Evolutionary conservation across 2,329 filamentous ascomycete genomes (phyloP), one percentile per base, ranked within the genome.

Genomic region (Penicillium sp.): DNA sequence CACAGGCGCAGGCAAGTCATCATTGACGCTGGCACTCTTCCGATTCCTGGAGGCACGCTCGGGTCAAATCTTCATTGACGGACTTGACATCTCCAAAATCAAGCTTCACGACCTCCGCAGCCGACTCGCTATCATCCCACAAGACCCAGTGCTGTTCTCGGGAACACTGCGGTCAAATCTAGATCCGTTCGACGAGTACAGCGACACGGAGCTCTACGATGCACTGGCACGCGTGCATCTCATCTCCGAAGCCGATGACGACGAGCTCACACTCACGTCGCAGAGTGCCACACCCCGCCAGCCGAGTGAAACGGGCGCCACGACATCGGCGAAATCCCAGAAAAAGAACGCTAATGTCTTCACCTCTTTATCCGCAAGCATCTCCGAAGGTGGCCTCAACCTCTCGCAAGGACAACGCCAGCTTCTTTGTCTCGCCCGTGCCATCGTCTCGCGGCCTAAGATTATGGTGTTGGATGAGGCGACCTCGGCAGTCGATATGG

Each of bases 381-480:
- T 91, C 61, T 84, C 86, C 2, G 87, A 90, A 68, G 87, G 87
- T 19, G 88, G 88, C 0, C 81, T 88, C 6, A 91, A 91, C 34
- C 58, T 71, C 14, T 71, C 68, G 0, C 67, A 67, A 7, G 69
- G 69, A 2, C 69, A 71, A 42, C 58, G 67, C 2, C 69, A 71
- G 51, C 61, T 71, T 0, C 60, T 71, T 1, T 70, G 66, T 35
- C 64, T 71, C 1, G 64, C 69, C 0, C 67, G 69, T 14, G 66
- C 67, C 40, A 90, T 91, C 63, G 84, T 91, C 23, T 80, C 84
- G 0, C 81, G 86, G 0, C 88, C 89, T 4, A 88, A 88, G 67
- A 84, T 93, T 63, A 88, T 93, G 82, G 84, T 92, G 1, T 80
- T 92, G 1, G 89, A 93, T 67, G 89, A 93, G 74, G 89, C 89